A percentile compares a stretch with the other conserved stretches of the same genome.
These are phyloP conservation scores for Exophiala mesophila DNA, from an alignment of 2,329 filamentous ascomycete genomes.

Conservation along the genomic window DNA sequence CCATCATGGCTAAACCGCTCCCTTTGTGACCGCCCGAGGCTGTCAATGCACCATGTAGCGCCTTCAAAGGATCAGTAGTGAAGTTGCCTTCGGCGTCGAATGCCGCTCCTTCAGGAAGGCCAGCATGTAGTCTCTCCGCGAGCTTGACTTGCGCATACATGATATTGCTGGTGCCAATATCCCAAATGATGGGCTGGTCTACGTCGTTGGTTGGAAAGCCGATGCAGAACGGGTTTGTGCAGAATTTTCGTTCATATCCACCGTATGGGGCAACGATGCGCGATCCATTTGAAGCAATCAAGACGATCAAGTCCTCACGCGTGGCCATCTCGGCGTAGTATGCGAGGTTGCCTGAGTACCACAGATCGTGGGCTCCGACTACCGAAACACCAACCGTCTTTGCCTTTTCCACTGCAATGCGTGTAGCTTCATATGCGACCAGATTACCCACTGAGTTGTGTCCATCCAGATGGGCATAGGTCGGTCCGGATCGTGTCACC, in stretches of 20 bases:
- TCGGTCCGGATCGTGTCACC: constrained; percentile 4
- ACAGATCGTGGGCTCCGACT: constrained; percentile 42
- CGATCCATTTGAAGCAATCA: constrained; percentile 13
- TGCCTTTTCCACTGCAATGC: constrained; percentile 9
- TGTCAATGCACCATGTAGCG: constrained; percentile 7
- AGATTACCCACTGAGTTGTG: constrained; percentile 9
- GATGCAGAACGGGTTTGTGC: constrained; percentile 16
- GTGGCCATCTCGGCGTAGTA: constrained; percentile 13
- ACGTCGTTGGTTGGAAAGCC: constrained; percentile 10
- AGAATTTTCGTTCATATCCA: constrained; percentile 11
- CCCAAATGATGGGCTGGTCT: constrained; percentile 11
- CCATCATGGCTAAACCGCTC: constrained; percentile 12
- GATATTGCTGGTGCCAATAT: constrained; percentile 15
- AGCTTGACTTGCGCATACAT: constrained; percentile 12
- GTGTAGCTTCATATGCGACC: constrained; percentile 8
- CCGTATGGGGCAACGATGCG: constrained; percentile 13
- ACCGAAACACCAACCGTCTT: constrained; percentile 31
- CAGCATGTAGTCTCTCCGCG: constrained; percentile 6
- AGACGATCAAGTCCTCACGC: constrained; percentile 6
- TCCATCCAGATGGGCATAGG: constrained; percentile 12
- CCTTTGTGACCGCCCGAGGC: constrained; percentile 10
- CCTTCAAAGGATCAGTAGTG: constrained; percentile 11
- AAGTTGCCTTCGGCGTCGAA: constrained; percentile 4
- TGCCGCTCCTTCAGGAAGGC: constrained; percentile 9
- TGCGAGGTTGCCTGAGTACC: constrained; percentile 21